Conservation (phyloP, 352 stramenopile genomes). For the Pythium folliculosum region DNA sequence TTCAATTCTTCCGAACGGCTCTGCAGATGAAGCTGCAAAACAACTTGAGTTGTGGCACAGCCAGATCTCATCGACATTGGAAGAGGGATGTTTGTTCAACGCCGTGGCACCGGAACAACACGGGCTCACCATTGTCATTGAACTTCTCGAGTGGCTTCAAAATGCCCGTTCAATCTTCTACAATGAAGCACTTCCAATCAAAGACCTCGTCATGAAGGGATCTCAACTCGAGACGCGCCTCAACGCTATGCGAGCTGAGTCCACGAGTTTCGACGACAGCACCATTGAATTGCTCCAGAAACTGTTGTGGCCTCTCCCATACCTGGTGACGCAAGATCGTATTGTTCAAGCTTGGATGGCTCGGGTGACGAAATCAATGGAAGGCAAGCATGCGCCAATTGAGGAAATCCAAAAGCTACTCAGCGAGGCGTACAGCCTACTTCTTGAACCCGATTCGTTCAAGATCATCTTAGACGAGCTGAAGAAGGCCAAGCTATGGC, state of each 20-base stretch:
- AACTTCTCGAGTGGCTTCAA: conserved; percentile 78
- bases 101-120: conserved; percentile 63
- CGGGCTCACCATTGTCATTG: conserved; percentile 46
- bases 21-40: conserved; percentile 71
- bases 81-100: conserved; percentile 71
- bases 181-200: conserved; percentile 66
- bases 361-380: conserved; percentile 57
- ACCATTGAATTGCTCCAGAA: conserved; percentile 47
- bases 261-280: conserved; percentile 21
- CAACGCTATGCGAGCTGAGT: conserved; percentile 24
- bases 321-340: conserved; percentile 62
- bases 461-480: conserved; percentile 81
- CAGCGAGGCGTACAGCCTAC: conserved; percentile 51
- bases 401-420: conserved; percentile 59
- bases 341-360: conserved; percentile 67
- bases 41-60: conserved; percentile 70
- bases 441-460: conserved; percentile 77
- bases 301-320: conserved; percentile 77
- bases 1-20: conserved; percentile 3
- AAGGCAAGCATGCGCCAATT: conserved; percentile 61
- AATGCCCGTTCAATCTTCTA: conserved; percentile 79
- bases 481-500: conserved; percentile 79
- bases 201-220: conserved; percentile 60
- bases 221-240: conserved; percentile 40
- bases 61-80: conserved; percentile 53